These are phyloP conservation scores for Lathyrus sativus DNA, from an alignment of 306 rosid species.

Conservation along the genomic window DNA sequence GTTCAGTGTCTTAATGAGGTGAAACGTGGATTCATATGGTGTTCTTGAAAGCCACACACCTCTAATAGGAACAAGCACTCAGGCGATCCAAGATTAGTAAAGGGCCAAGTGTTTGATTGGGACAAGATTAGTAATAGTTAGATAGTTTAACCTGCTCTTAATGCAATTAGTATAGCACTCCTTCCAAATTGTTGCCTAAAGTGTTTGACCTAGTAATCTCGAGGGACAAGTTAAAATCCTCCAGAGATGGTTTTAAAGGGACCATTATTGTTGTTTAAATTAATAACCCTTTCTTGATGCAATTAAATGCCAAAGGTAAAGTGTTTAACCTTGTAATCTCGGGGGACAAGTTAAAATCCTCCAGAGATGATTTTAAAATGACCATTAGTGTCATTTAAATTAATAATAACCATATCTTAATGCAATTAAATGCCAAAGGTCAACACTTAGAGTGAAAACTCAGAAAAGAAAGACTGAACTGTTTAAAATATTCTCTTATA, in stretches of 20 bases:
- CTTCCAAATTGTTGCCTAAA: not conserved
- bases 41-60: not conserved
- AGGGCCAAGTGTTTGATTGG: not conserved
- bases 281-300: not conserved
- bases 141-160: not conserved
- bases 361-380: not conserved
- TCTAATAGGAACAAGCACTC: not conserved
- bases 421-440: not conserved
- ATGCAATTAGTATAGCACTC: not conserved
- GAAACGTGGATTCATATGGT: not conserved
- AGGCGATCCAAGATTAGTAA: not conserved
- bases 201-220: not conserved
- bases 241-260: not conserved
- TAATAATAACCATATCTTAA: not conserved
- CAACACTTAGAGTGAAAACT: too few species aligned
- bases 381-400: not conserved
- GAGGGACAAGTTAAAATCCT: not conserved
- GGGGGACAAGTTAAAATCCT: not conserved
- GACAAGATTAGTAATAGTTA: not conserved
- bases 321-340: not conserved
- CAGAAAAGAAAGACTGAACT: too few species aligned
- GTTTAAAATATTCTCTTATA: too few species aligned
- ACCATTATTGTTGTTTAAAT: not conserved
- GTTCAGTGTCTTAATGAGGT: conserved; percentile 5
- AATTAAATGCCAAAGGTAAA: not conserved